Conservation (phyloP, 78 protist species). For the Dictyostelium citrinum region DNA sequence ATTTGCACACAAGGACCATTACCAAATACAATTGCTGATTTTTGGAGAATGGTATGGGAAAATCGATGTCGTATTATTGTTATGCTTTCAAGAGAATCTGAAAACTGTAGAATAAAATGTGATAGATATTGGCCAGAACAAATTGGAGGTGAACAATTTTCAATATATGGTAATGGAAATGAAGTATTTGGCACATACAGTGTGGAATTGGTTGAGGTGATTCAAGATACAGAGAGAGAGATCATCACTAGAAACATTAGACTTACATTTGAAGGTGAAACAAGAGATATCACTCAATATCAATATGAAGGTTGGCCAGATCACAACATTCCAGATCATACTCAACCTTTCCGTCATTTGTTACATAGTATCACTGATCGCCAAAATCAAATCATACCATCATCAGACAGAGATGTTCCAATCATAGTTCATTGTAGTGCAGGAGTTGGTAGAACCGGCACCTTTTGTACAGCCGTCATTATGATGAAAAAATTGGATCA, state of each 20-base stretch:
- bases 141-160: neutral
- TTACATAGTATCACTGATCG: slow-evolving; percentile 43
- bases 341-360: slow-evolving; percentile 56
- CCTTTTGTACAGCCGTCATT: slow-evolving; percentile 85
- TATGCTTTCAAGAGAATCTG: slow-evolving; percentile 81
- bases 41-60: slow-evolving; percentile 93
- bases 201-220: neutral
- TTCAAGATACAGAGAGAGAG: slow-evolving; percentile 10
- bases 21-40: slow-evolving; percentile 80
- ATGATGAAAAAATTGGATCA: slow-evolving; percentile 36
- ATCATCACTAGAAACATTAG: slow-evolving; percentile 33
- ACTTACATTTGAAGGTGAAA: neutral
- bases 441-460: slow-evolving; percentile 91
- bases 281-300: slow-evolving; percentile 43
- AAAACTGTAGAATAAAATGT: slow-evolving; percentile 73
- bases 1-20: slow-evolving; percentile 90
- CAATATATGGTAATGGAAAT: neutral
- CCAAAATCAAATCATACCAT: slow-evolving; percentile 3
- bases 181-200: slow-evolving; percentile 2
- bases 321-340: slow-evolving; percentile 79
- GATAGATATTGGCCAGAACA: slow-evolving; percentile 83
- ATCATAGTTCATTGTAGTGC: slow-evolving; percentile 89
- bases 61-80: slow-evolving; percentile 55
- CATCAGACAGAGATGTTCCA: slow-evolving; percentile 34
- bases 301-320: slow-evolving; percentile 93